Evolutionary conservation across 345 rosid species (phyloP), one percentile per base, ranked within the genome.

Genomic region (Brassica incana): DNA sequence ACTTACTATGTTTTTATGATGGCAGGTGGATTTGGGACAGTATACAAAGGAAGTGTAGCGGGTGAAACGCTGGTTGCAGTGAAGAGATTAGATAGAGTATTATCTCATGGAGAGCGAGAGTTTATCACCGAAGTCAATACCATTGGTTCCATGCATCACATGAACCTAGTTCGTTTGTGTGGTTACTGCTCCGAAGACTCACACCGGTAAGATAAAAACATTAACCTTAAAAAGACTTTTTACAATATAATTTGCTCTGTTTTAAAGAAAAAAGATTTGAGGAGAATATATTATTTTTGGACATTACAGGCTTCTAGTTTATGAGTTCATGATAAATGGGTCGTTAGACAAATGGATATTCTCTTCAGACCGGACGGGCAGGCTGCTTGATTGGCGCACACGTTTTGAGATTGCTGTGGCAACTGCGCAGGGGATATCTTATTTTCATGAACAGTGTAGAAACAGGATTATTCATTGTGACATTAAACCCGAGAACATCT

Each of bases 121-220:
- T 93, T 93, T 48, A 75, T 86, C 62, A 86, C 97, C n/a, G 98
- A 93, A 87, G 94, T 93, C 40, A 87, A 91, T 76, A 86, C 97
- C n/a, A 90, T 93, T 50, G 85, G 98, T 38, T 91, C 91, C n/a
- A 88, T 90, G 85, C 98, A 93, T 85, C 98, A 93, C 77, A 77
- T 90, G 88, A 91, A 87, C 82, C 86, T 93, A 48, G 95, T 90
- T 71, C 95, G 86, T 25, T 84, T 92, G 16, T 85, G 90, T 1
- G 97, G 95, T 11, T 92, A 87, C 77, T 92, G 95, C 86, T 86
- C 93, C 0, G 94, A 92, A 63, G 88, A 88, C 40, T 82, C 91
- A 10, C 88, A 88, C 6, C 88, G 98, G 98, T 90, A 85, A 68
- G 40, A 16, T 23, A 50, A 33, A 32, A 9, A 70, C 9, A 73